Conservation (phyloP, 768 basidiomycete species). For the Cubamyces lactineus region DNA sequence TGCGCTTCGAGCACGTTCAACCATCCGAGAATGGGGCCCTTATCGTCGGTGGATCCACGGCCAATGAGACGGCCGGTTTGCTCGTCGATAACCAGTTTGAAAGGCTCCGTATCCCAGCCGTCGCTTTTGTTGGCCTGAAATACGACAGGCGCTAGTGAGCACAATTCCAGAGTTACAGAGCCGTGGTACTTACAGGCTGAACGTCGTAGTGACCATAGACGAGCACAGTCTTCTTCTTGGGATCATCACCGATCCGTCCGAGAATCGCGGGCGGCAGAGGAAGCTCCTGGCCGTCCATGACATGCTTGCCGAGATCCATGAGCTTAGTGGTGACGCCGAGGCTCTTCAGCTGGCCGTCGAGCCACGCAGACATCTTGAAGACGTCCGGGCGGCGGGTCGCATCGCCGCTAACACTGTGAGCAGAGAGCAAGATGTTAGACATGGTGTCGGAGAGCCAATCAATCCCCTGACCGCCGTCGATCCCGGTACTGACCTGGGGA, state of each 20-base stretch:
- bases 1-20: conserved; percentile 90
- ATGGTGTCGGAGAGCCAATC: no score
- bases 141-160: not conserved
- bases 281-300: conserved; percentile 69
- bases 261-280: conserved; percentile 83
- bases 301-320: conserved; percentile 77
- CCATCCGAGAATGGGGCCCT: conserved; percentile 89
- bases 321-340: conserved; percentile 79
- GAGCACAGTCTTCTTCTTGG: conserved; percentile 89
- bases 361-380: conserved; percentile 83
- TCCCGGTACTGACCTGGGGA: conserved; percentile 60
- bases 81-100: conserved; percentile 62
- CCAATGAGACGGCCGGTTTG: conserved; percentile 71
- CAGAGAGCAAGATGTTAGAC: not conserved
- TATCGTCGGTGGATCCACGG: conserved; percentile 89
- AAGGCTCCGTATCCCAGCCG: conserved; percentile 90
- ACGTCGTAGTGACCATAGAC: conserved; percentile 97
- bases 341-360: conserved; percentile 70
- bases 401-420: conserved; percentile 65
- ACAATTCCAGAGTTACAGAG: no score
- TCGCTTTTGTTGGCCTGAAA: conserved; percentile 54
- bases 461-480: no score
- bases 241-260: conserved; percentile 80
- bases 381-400: conserved; percentile 74
- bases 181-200: conserved; percentile 65